Base-by-base conservation (phyloP, 352 stramenopile genomes). In the Phytopythium oedochilum region DNA sequence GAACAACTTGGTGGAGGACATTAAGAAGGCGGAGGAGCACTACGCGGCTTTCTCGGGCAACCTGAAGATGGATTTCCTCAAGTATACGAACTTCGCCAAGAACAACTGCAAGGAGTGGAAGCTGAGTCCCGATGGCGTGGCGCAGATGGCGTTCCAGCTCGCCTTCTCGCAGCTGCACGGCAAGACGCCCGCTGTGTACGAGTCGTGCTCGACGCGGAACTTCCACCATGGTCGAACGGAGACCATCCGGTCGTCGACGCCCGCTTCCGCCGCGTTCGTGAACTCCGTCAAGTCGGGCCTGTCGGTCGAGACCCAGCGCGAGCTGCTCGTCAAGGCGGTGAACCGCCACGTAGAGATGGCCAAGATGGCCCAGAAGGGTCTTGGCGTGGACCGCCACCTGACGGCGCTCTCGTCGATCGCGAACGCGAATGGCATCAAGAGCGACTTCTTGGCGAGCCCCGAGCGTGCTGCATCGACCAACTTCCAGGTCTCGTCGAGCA, bases 161-260 rank as follows among this genome's bases (percentile, higher is more conserved):
- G 89, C 91, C 25, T 98, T 95, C 61, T 84, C 78, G 49, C 75
- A 82, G 31, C 48, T 82, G 35, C 83, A 97, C 46, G 78, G 79
- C 45, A 73, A 86, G 55, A 68, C 94, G 25, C 70, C 88, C 8
- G 70, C 89, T 0, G 91, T 83, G 20, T 98, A 98, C 66, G 91
- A 98, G 70, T 97, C 88, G 67, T 97, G 88, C 65, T 89, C 91
- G n/a, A 97, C 89, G 43, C 80, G 89, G 23, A 63, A 59, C 59
- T 98, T 96, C 67, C 85, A 92, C 57, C 89, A 96, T 57, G 92
- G 92, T 31, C 86, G 92, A 36, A 98, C 92, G 26, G 92, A 98
- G 66, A 97, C 86, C 8, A 97, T 98, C 59, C 86, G 92, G 15
- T 92, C 81, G 29, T 78, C 81, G 38, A 94, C 86, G 25, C 79